A percentile compares a stretch with the other conserved stretches of the same genome.
Conservation (phyloP, 495 filamentous ascomycete species). For the Aspergillus cavernicola region DNA sequence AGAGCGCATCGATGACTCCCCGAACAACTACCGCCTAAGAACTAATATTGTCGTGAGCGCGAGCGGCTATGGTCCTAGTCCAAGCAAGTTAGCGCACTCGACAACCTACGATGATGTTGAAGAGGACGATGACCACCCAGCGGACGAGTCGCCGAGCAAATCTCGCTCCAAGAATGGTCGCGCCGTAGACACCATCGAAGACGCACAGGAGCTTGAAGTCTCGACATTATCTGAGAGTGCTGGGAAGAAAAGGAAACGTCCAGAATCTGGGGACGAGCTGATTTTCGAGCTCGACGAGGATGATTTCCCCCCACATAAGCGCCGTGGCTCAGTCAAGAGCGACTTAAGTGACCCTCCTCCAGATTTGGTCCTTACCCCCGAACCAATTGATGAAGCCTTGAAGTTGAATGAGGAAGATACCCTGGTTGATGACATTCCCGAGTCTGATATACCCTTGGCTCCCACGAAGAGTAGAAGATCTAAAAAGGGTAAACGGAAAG, state of each 20-base stretch:
- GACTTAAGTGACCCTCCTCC: slow-evolving; percentile 42
- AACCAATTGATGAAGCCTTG: slow-evolving; percentile 34
- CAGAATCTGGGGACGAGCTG: slow-evolving; percentile 37
- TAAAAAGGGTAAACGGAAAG: slow-evolving; percentile 46
- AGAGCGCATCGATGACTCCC: slow-evolving; percentile 89
- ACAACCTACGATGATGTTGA: slow-evolving; percentile 46
- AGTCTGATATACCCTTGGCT: slow-evolving; percentile 31
- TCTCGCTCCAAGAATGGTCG: slow-evolving; percentile 34
- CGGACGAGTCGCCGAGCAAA: slow-evolving; percentile 43
- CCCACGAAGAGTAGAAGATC: slow-evolving; percentile 35
- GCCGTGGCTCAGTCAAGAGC: slow-evolving; percentile 43
- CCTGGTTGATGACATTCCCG: slow-evolving; percentile 35
- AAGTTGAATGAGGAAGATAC: slow-evolving; percentile 35
- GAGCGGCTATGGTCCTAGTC: slow-evolving; percentile 53
- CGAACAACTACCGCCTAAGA: slow-evolving; percentile 61
- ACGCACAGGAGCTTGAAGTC: slow-evolving; percentile 30
- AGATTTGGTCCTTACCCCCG: slow-evolving; percentile 27
- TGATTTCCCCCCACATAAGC: slow-evolving; percentile 42
- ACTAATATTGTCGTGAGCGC: slow-evolving; percentile 58
- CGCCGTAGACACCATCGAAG: slow-evolving; percentile 21
- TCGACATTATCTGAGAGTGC: slow-evolving; percentile 27
- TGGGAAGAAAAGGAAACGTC: slow-evolving; percentile 49
- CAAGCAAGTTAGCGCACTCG: slow-evolving; percentile 61
- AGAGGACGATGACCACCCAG: slow-evolving; percentile 34
- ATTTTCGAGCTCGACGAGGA: slow-evolving; percentile 41